Base-by-base conservation (phyloP, 441 rosid species). In the Kokia cookei region DNA sequence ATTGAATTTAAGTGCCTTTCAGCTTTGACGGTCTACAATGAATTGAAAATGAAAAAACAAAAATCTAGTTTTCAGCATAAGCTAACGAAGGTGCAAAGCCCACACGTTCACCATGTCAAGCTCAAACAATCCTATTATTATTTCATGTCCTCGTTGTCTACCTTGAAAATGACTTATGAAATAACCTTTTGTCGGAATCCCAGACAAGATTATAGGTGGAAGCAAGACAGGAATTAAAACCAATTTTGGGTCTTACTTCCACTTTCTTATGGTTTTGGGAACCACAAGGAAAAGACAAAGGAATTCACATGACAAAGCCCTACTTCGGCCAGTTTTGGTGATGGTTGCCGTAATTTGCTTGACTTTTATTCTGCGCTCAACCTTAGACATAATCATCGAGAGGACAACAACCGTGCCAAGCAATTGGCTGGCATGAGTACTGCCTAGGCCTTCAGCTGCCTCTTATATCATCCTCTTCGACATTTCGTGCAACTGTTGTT, bases 151-250 rank as follows among this genome's bases (percentile, higher is more conserved):
- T 35, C 24, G 1, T n/a, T 66, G 83, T 64, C 77, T 40, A 32
- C 79, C 75, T 17, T 72, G 81, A 82, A 65, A 82, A 61, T 50
- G 78, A 80, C 84, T 27, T 2, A 4, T 29, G 62, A 37, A 3
- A 0, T 7, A 5, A 15, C 15, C 0, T 71, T 24, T 19, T 3
- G 37, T 12, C 19, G 29, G 62, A 19, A 43, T 37, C 2, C 67
- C 2, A 59, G 72, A 77, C 85, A 9, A 62, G 2, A 73, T 0
- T 19, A 26, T 11, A 29, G 5, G 73, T 78, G 80, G 81, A 32
- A 59, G n/a, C 59, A 14, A 12, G 50, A 13, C 5, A 11, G 67
- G 53, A 45, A 32, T 42, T 27, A 54, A 74, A 14, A 40, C 29
- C 29, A 13, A 10, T 7, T 69, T 37, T 62, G 17, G n/a, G 72